These are phyloP conservation scores for Leishmania tropica DNA, from an alignment of 208 protist genomes.

Conservation along the genomic window DNA sequence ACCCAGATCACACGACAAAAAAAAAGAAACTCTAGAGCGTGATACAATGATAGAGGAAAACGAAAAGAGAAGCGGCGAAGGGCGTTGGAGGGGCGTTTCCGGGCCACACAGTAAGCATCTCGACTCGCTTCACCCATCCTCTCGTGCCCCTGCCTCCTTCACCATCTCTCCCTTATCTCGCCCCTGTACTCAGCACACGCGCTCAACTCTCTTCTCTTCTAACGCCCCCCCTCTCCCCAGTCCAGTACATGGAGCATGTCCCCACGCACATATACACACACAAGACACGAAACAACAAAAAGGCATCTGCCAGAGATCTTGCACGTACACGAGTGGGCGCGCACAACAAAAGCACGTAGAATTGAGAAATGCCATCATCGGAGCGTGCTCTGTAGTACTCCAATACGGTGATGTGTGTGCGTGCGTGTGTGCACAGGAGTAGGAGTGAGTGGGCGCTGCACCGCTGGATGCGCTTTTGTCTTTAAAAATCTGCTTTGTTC, in stretches of 20 bases:
- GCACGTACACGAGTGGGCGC: not conserved
- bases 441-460: not conserved
- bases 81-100: not conserved
- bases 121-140: conserved; percentile 11
- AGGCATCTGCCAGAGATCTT: not conserved
- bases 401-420: not conserved
- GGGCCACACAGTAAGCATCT: not conserved
- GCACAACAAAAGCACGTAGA: not conserved
- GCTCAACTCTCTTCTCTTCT: conserved; percentile 15
- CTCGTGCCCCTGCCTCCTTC: not conserved
- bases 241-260: not conserved
- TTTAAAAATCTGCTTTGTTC: not conserved
- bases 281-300: not conserved
- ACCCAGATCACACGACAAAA: not conserved
- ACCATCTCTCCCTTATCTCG: not conserved
- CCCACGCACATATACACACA: not conserved
- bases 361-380: not conserved
- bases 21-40: not conserved
- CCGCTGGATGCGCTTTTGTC: not conserved
- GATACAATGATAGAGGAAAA: not conserved
- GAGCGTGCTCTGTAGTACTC: not conserved
- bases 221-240: not conserved
- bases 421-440: not conserved
- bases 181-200: not conserved
- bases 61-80: not conserved